These are phyloP conservation scores for Daldinia decipiens DNA, from an alignment of 495 filamentous ascomycete species.

Conservation along the genomic window DNA sequence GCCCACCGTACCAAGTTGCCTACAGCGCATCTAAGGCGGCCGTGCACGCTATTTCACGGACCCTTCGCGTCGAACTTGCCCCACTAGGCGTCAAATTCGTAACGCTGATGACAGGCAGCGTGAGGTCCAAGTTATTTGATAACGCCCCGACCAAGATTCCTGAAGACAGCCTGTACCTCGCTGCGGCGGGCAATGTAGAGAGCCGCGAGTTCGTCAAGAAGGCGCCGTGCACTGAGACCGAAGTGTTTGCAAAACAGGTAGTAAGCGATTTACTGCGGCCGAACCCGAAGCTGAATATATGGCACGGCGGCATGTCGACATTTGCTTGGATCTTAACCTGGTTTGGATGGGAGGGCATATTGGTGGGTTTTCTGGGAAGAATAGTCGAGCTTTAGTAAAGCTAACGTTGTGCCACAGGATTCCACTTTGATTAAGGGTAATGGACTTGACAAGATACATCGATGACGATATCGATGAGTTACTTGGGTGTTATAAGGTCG, in stretches of 20 bases:
- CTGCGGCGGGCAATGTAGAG: slow-evolving; percentile 33
- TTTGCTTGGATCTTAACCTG: slow-evolving; percentile 42
- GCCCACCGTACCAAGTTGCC: slow-evolving; percentile 54
- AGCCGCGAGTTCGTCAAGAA: slow-evolving; percentile 34
- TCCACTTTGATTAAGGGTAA: slow-evolving; percentile 50
- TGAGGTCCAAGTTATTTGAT: slow-evolving; percentile 42
- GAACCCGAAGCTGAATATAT: slow-evolving; percentile 46
- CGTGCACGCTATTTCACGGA: slow-evolving; percentile 53
- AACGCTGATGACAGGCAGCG: slow-evolving; percentile 47
- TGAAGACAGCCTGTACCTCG: slow-evolving; percentile 32
- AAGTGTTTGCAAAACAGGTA: slow-evolving; percentile 47
- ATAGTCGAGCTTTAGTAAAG: slow-evolving; percentile 6
- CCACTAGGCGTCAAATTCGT: slow-evolving; percentile 59
- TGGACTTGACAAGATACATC: slow-evolving; percentile 46
- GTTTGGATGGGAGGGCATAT: slow-evolving; percentile 37
- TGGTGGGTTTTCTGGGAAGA: slow-evolving; percentile 29
- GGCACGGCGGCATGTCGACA: slow-evolving; percentile 47
- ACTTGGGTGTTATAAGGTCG: not conserved
- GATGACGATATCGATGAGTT: not conserved
- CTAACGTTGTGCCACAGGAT: slow-evolving; percentile 49
- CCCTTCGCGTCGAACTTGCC: slow-evolving; percentile 63
- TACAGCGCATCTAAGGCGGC: slow-evolving; percentile 68
- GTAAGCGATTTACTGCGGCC: slow-evolving; percentile 45
- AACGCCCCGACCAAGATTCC: slow-evolving; percentile 41
- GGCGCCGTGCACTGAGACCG: slow-evolving; percentile 35